Evolutionary conservation across 1,284 basidiomycete genomes (phyloP).

Genomic region (Apiotrichum laibachii): DNA sequence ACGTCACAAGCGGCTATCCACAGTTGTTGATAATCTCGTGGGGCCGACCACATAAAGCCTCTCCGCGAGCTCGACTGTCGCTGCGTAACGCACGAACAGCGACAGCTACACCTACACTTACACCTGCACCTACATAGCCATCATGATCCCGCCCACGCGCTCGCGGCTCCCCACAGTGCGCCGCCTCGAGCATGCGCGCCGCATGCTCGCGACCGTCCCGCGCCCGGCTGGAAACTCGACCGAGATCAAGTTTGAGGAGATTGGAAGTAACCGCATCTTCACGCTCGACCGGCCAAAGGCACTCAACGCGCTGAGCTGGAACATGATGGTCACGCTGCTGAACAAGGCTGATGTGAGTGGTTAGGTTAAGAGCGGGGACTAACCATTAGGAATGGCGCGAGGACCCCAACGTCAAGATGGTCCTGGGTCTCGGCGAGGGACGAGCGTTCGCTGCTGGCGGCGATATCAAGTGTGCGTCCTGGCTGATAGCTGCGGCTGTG

Average conservation of each 20-base stretch:
- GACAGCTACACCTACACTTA: neutral
- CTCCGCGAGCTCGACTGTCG: no score
- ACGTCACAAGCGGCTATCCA: no score
- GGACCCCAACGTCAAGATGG: conserved; percentile 7
- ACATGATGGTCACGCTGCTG: conserved; percentile 74
- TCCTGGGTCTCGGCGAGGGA: conserved; percentile 12
- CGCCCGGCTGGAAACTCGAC: no score
- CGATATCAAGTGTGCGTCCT: conserved; percentile 11
- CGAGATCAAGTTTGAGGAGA: neutral
- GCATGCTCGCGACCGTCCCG: no score
- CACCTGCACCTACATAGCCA: no score
- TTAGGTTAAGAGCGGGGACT: conserved; percentile 29
- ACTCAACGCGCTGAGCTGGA: conserved; percentile 78
- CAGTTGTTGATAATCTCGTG: no score
- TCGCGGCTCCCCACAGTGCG: no score
- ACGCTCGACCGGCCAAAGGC: conserved; percentile 68
- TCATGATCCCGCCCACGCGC: no score
- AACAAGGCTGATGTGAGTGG: conserved; percentile 46
- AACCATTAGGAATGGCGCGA: conserved; percentile 58
- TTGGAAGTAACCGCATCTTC: conserved; percentile 8
- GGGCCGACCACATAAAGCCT: no score
- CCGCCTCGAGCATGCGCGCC: no score
- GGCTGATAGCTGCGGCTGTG: no score
- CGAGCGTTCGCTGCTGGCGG: conserved; percentile 15
- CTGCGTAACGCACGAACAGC: no score